phyloP scores from a whole-genome alignment of 176 grass and related monocot species.

The Typha latifolia region DNA sequence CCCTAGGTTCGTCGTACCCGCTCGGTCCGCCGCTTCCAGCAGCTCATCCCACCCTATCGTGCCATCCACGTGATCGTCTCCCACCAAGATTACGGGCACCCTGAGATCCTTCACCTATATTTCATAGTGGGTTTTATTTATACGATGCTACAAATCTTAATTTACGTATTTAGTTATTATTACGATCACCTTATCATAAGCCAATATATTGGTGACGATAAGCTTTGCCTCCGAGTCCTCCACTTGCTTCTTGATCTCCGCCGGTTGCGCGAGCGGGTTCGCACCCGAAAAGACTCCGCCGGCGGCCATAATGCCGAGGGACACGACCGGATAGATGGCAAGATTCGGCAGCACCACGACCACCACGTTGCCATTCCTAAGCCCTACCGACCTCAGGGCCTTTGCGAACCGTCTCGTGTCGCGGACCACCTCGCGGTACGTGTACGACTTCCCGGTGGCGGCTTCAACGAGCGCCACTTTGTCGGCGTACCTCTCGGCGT shows the following conservation, averaged over 20 bases:
- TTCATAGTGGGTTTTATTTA: too few relatives aligned
- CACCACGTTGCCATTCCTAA: conserved; percentile 62
- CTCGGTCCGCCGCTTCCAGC: conserved; percentile 38
- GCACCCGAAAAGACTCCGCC: conserved; percentile 73
- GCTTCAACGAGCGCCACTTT: conserved; percentile 67
- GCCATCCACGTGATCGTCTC: conserved; percentile 10
- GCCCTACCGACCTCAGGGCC: conserved; percentile 53
- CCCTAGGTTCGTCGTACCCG: conserved; percentile 29
- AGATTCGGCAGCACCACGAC: conserved; percentile 78
- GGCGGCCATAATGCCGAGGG: conserved; percentile 59
- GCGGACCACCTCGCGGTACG: conserved; percentile 42
- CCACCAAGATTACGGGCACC: conserved; percentile 42
- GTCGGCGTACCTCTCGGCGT: conserved; percentile 39
- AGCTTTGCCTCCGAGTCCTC: conserved; percentile 63
- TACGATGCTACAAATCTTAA: too few relatives aligned
- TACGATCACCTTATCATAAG: conserved; percentile 43
- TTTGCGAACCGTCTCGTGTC: conserved; percentile 49
- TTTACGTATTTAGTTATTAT: not conserved
- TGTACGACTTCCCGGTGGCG: conserved; percentile 43
- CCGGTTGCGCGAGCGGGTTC: conserved; percentile 43
- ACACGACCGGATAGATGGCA: conserved; percentile 56
- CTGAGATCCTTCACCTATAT: conserved; percentile 45
- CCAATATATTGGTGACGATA: conserved; percentile 42
- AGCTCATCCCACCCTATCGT: conserved; percentile 62
- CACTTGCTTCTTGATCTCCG: conserved; percentile 74